A percentile compares a stretch with the other conserved stretches of the same genome.
phyloP scores from a whole-genome alignment of 352 stramenopile species.

The Elongisporangium anandrum region DNA sequence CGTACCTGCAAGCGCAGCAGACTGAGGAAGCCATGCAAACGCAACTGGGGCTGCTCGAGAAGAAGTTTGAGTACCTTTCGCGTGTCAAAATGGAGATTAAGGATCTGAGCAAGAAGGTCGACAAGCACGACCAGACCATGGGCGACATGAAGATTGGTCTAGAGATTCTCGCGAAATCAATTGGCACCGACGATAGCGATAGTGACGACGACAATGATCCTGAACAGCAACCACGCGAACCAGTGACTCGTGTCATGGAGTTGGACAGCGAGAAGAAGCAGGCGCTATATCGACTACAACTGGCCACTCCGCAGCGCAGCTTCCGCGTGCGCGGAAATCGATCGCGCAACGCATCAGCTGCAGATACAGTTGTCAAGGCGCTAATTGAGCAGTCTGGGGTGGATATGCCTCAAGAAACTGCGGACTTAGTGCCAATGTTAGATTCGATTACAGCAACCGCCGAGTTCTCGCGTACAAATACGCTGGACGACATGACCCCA shows the following conservation, averaged over 20 bases:
- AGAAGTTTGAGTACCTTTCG: constrained; percentile 67
- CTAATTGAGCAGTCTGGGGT: neutral
- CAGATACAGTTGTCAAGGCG: neutral
- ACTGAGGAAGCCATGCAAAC: constrained; percentile 41
- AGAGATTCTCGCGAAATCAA: constrained; percentile 56
- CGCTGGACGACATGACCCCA: neutral
- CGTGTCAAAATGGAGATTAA: constrained; percentile 76
- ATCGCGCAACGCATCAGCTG: neutral
- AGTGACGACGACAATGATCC: neutral
- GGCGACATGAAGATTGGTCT: constrained; percentile 56
- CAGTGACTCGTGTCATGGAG: neutral
- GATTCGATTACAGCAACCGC: neutral
- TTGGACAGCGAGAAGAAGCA: neutral
- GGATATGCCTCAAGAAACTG: neutral
- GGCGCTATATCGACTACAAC: neutral
- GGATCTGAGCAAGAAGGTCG: constrained; percentile 41
- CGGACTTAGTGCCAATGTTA: neutral
- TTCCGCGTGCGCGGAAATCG: neutral
- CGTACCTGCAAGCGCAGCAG: constrained; percentile 19
- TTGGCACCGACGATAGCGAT: constrained; percentile 52
- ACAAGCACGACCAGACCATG: constrained; percentile 58
- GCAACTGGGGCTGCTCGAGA: constrained; percentile 58
- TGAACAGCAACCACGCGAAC: neutral
- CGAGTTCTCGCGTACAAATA: neutral
- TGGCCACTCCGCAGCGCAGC: neutral